Base-by-base conservation (phyloP, 2,329 filamentous ascomycete species). In the Arthrobotrys iridis region DNA sequence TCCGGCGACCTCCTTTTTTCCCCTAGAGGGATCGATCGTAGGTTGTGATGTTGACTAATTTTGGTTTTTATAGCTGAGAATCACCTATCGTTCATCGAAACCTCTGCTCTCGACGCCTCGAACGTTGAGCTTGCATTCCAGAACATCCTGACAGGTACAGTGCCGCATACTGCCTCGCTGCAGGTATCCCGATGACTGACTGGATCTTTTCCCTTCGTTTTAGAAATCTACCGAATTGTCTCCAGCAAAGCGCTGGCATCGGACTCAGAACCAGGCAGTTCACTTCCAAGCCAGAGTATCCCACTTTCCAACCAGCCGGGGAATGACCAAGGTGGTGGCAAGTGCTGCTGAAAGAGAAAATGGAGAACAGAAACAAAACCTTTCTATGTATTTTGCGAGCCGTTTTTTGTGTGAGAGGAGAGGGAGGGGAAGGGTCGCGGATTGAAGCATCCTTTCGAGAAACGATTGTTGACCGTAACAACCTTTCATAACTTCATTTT, bases 71-170 rank as follows among this genome's bases (percentile, higher is more conserved):
- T 59, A 97, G 93, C 93, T 87, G 93, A 97, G 84, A 97, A 97
- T 86, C 94, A 97, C 83, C 88, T 98, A 48, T 98, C 94, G 59
- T 99, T 99, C 84, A 99, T 99, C 83, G 95, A 99, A 87, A 99
- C 95, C 43, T 99, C 96, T 77, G 95, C 95, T 78, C 90, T 99
- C 81, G 95, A 99, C 82, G 95, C 95, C 80, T 98, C 93, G 88
- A 99, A 99, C 82, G 95, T 99, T 79, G 95, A 99, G 85, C 89
- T 98, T 81, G 95, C 95, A 76, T 98, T 99, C 88, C 94, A 99
- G 86, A 98, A 98, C 85, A 99, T 99, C 82, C 87, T 99, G 82
- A 99, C 95, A 82, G 94, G 94, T 97, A 87, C 4, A 77, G 88
- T 83, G 26, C 10, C 22, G 4, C n/a, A 26, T 37, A 20, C n/a